Conservation (phyloP, 108 stramenopile species). For the Poteriospumella lacustris region DNA sequence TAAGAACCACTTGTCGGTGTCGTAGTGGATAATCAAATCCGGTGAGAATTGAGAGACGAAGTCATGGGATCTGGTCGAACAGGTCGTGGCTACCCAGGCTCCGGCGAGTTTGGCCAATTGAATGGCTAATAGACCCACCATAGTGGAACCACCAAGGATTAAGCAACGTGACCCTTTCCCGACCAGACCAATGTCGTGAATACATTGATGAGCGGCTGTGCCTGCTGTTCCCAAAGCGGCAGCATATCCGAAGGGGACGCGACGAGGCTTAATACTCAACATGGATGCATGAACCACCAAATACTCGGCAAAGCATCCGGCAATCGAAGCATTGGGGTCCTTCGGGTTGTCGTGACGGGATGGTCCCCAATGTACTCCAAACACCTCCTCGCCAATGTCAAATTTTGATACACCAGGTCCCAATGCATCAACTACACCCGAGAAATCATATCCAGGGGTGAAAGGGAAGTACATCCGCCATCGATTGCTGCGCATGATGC, state of each 20-base stretch:
- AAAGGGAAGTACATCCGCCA: conserved; percentile 16
- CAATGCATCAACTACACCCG: conserved; percentile 12
- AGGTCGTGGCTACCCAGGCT: conserved; percentile 16
- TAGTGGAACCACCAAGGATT: conserved; percentile 23
- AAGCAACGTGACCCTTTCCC: neutral
- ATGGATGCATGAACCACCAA: neutral
- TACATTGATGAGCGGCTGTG: neutral
- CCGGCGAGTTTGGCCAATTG: neutral
- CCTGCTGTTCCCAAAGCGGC: neutral
- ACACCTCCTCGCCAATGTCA: conserved; percentile 22
- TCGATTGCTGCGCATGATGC: neutral
- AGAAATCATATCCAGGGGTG: conserved; percentile 21
- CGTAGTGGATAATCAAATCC: neutral
- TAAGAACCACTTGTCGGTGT: neutral
- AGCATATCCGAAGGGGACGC: neutral
- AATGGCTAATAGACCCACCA: conserved; percentile 16
- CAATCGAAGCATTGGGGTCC: neutral
- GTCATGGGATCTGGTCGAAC: neutral
- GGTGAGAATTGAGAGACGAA: conserved; percentile 16
- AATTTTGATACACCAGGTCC: neutral
- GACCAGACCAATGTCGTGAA: neutral
- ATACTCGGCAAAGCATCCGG: conserved; percentile 21
- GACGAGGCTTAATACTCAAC: neutral
- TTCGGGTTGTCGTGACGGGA: conserved; percentile 11
- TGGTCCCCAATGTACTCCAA: conserved; percentile 10